phyloP scores from a whole-genome alignment of 768 basidiomycete species.

The Mycena amicta region DNA sequence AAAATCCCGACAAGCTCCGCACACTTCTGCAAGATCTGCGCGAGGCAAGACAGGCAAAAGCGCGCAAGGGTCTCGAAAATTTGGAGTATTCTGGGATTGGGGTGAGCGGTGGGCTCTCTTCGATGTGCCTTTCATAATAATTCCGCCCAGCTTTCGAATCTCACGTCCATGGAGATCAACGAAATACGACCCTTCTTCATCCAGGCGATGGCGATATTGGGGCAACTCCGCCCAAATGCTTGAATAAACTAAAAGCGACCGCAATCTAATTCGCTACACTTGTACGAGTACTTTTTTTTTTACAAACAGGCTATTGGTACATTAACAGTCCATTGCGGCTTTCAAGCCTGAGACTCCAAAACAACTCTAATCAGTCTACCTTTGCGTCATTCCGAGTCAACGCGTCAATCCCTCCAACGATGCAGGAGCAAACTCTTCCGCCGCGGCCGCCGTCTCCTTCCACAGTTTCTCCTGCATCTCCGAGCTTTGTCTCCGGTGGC shows the following conservation, averaged over 20 bases:
- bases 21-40: conserved; percentile 92
- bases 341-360: no score
- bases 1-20: conserved; percentile 80
- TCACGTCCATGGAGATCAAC: conserved; percentile 91
- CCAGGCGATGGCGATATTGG: conserved; percentile 70
- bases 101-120: conserved; percentile 44
- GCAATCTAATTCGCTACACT: background rate
- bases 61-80: conserved; percentile 78
- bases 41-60: conserved; percentile 93
- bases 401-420: conserved; percentile 8
- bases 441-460: conserved; percentile 17
- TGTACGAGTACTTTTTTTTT: background rate
- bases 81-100: conserved; percentile 82
- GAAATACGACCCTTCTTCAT: conserved; percentile 90
- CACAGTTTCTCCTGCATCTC: conserved; percentile 18
- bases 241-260: conserved; percentile 53
- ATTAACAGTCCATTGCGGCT: conserved; percentile 15
- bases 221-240: conserved; percentile 50
- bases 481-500: no score
- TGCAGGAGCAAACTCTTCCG: conserved; percentile 9
- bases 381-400: no score
- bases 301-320: background rate
- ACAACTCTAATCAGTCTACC: conserved; percentile 15
- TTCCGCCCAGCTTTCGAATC: conserved; percentile 73
- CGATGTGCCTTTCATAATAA: no score